Evolutionary conservation across 495 filamentous ascomycete genomes (phyloP), one percentile per base, ranked within the genome.

Genomic region (Lophiostoma macrostomum): DNA sequence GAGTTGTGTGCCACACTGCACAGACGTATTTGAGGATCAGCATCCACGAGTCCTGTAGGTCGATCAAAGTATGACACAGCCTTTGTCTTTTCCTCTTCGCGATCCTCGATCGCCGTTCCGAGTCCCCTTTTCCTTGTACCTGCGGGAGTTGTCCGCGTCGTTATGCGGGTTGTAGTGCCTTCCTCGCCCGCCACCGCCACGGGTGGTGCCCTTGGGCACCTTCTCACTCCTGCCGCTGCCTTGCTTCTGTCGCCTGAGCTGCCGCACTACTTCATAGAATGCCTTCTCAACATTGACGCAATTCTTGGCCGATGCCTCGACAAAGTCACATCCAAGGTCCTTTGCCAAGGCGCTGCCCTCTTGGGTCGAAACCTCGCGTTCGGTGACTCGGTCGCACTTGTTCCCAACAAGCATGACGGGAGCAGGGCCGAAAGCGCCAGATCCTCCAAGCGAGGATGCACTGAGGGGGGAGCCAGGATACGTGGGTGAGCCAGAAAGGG

Each of bases 251-350:
- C 53, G 53, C 23, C 53, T 24, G 28, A 57, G 38, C 64, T 90
- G 86, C 50, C 94, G 79, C 19, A 98, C 93, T 11, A 98, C 94
- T 62, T 98, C 93, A 71, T 95, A 96, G 67, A 98, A 98, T 2
- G 93, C 94, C 75, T 91, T 95, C 67, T 98, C 93, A 22, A 98
- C 93, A 64, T 98, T 97, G 74, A 96, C 88, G 75, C 93, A 96
- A 65, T 95, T 96, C 75, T 97, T 96, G n/a, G 93, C 93, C 12
- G 91, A 96, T 4, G 93, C 93, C 69, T 97, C 93, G 50, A 97
- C 91, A 63, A 97, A 98, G 53, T 97, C 93, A 70, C 93, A 98
- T 42, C 88, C 88, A 29, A 98, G 76, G 65, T 96, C 88, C 65
- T 89, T 86, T 31, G 93, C 94, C 16, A 97, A 71, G 20, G 89